Conservation (phyloP, 768 basidiomycete genomes). For the Tricholoma sp. region DNA sequence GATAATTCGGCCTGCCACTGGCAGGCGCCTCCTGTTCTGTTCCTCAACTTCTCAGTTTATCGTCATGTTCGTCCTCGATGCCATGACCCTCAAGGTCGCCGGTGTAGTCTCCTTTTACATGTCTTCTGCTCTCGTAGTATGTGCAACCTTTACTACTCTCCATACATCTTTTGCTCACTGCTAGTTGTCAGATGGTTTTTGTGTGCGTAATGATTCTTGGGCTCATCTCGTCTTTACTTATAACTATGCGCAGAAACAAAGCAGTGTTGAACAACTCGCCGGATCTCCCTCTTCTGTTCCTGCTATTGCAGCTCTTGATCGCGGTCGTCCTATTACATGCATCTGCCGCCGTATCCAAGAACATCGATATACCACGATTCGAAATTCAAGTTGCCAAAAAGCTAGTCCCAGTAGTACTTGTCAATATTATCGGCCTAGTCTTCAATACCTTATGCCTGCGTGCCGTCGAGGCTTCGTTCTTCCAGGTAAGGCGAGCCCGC, state of each 20-base stretch:
- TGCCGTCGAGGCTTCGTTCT: constrained; percentile 77
- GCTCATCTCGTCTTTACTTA: neutral
- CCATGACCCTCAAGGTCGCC: constrained; percentile 48
- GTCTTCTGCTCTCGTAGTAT: constrained; percentile 65
- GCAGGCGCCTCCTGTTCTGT: too few relatives aligned
- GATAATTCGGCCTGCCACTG: too few relatives aligned
- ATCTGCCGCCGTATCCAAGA: constrained; percentile 40
- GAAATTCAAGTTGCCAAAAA: constrained; percentile 51
- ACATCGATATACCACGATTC: constrained; percentile 53
- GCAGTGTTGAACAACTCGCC: constrained; percentile 65
- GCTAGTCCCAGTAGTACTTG: constrained; percentile 56
- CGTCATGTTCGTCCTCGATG: constrained; percentile 21
- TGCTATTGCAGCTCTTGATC: constrained; percentile 62
- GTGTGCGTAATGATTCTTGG: constrained; percentile 28
- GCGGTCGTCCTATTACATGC: constrained; percentile 62
- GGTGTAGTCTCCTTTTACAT: constrained; percentile 79
- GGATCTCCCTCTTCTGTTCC: constrained; percentile 62
- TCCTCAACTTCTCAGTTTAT: neutral
- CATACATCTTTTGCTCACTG: constrained; percentile 1
- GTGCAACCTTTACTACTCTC: constrained; percentile 19
- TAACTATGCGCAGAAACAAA: constrained; percentile 54
- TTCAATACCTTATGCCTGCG: constrained; percentile 79
- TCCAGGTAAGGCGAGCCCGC: constrained; percentile 45
- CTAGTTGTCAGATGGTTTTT: constrained; percentile 41
- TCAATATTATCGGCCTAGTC: constrained; percentile 70